Percentiles rank a stretch among this genome's conserved stretches.
phyloP scores from a whole-genome alignment of 1,139 yeast species.

The Blastobotrys apis region DNA sequence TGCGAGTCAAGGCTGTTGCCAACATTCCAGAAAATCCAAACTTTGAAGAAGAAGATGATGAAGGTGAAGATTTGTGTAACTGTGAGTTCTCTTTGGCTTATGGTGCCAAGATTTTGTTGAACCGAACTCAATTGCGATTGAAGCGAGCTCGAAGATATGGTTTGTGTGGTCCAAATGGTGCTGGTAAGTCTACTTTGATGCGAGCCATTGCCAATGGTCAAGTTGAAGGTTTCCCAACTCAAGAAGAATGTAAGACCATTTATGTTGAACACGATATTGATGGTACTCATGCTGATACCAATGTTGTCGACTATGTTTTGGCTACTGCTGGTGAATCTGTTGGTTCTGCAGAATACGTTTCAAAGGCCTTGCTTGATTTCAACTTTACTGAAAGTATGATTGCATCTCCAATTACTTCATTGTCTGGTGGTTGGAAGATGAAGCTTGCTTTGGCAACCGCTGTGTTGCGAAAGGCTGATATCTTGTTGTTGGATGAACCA shows the following conservation, averaged over 20 bases:
- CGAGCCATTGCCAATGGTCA: constrained; percentile 99
- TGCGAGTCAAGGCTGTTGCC: constrained; percentile 94
- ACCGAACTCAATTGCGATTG: constrained; percentile 98
- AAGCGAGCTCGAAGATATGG: constrained; percentile 99
- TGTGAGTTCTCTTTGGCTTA: constrained; percentile 99
- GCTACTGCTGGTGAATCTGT: constrained; percentile 50
- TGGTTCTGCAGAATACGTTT: constrained; percentile 69
- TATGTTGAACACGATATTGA: constrained; percentile 99
- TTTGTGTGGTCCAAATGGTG: constrained; percentile 99
- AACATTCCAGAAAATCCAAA: constrained; percentile 95
- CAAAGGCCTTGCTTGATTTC: constrained; percentile 74
- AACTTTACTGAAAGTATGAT: constrained; percentile 90
- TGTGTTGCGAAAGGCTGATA: constrained; percentile 97
- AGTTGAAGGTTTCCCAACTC: constrained; percentile 99
- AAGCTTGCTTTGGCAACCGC: constrained; percentile 99
- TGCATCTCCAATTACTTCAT: constrained; percentile 86
- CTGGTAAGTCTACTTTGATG: constrained; percentile 99
- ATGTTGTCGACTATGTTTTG: constrained; percentile 86
- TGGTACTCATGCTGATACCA: constrained; percentile 94
- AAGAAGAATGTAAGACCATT: constrained; percentile 97
- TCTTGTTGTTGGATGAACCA: constrained; percentile 97
- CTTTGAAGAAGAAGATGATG: constrained; percentile 98
- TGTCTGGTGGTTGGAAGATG: constrained; percentile 99
- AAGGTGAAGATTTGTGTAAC: constrained; percentile 99
- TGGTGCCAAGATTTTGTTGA: constrained; percentile 99